phyloP scores from a whole-genome alignment of 768 basidiomycete genomes.

The Suillus decipiens region DNA sequence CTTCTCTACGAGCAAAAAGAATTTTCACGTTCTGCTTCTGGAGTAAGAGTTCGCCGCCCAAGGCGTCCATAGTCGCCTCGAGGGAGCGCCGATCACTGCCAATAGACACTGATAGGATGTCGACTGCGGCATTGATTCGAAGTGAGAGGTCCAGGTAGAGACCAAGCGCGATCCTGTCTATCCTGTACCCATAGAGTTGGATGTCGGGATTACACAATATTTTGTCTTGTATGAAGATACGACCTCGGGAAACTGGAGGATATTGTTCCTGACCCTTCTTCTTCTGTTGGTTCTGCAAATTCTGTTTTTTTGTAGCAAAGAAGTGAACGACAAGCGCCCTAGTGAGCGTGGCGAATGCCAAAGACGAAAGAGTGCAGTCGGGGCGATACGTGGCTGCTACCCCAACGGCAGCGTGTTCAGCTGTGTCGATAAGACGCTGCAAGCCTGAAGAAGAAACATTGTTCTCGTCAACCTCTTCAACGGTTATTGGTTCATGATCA shows the following conservation, averaged over 20 bases:
- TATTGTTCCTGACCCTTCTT: background rate
- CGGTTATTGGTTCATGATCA: slow-evolving; percentile 25
- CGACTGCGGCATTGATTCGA: slow-evolving; percentile 37
- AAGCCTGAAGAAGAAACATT: slow-evolving; percentile 26
- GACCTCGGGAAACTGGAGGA: slow-evolving; percentile 10
- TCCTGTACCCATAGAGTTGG: slow-evolving; percentile 43
- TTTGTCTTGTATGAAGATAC: slow-evolving; percentile 28
- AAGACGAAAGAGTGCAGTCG: slow-evolving; percentile 33
- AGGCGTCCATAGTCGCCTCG: slow-evolving; percentile 33
- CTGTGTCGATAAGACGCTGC: slow-evolving; percentile 30
- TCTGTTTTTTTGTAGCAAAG: slow-evolving; percentile 15
- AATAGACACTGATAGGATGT: slow-evolving; percentile 39
- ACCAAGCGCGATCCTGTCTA: slow-evolving; percentile 46
- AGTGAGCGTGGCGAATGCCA: slow-evolving; percentile 43
- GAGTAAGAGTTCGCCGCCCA: slow-evolving; percentile 40
- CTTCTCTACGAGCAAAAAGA: slow-evolving; percentile 35
- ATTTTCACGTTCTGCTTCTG: slow-evolving; percentile 26
- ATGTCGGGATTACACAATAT: slow-evolving; percentile 34
- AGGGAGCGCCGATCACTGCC: slow-evolving; percentile 32
- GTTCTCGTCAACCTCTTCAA: slow-evolving; percentile 29
- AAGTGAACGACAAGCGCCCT: slow-evolving; percentile 38
- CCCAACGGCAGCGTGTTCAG: slow-evolving; percentile 35
- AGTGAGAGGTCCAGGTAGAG: slow-evolving; percentile 42
- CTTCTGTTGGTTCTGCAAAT: slow-evolving; percentile 3
- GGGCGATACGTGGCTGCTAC: slow-evolving; percentile 22